These are phyloP conservation scores for Metarhizium humberi DNA, from an alignment of 2,329 filamentous ascomycete species.

Conservation along the genomic window DNA sequence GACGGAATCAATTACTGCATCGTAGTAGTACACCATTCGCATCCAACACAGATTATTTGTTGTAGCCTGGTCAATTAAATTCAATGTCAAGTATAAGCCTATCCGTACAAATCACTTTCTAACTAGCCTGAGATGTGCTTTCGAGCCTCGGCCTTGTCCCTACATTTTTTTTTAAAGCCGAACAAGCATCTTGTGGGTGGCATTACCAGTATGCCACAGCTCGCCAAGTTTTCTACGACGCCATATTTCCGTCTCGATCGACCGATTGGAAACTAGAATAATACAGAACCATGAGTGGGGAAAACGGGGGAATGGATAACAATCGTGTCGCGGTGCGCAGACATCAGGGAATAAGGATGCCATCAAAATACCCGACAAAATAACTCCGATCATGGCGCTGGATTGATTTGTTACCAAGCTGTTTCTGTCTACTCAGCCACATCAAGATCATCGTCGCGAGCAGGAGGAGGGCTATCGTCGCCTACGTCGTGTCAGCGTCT, in stretches of 20 bases:
- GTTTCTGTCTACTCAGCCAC: conserved; percentile 61
- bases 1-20: too few relatives aligned
- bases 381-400: neutral
- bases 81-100: neutral
- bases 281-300: conserved; percentile 9
- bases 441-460: conserved; percentile 82
- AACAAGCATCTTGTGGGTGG: neutral
- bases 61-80: neutral
- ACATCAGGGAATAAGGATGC: conserved; percentile 10
- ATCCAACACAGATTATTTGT: neutral
- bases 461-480: conserved; percentile 65
- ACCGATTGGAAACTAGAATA: conserved; percentile 13
- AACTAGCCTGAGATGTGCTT: conserved; percentile 5
- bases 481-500: conserved; percentile 1
- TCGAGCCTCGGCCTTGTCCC: conserved; percentile 1
- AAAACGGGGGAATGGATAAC: neutral
- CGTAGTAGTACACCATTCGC: neutral
- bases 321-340: conserved; percentile 4
- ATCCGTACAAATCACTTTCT: conserved; percentile 8
- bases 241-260: conserved; percentile 11
- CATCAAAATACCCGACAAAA: conserved; percentile 4
- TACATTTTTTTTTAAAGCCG: conserved; percentile 1
- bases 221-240: conserved; percentile 13
- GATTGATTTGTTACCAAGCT: neutral
- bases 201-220: conserved; percentile 3